phyloP scores from a whole-genome alignment of 352 stramenopile species.

The Pythium oligandrum region DNA sequence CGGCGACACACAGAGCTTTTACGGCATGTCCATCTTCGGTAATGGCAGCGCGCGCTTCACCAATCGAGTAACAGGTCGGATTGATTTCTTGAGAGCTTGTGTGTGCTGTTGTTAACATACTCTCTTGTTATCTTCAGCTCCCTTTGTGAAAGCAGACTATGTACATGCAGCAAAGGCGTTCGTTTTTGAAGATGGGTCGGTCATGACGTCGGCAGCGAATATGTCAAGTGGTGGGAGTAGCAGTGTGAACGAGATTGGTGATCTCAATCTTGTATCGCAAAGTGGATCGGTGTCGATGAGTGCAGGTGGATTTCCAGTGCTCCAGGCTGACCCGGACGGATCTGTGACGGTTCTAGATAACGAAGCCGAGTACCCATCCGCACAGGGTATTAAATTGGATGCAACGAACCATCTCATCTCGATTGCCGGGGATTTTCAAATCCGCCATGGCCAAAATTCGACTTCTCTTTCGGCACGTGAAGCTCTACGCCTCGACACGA shows the following conservation, averaged over 20 bases:
- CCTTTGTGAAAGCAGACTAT: slow-evolving; percentile 59
- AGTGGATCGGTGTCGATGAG: slow-evolving; percentile 60
- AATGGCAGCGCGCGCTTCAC: slow-evolving; percentile 70
- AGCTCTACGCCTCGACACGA: slow-evolving; percentile 47
- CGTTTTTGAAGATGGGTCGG: slow-evolving; percentile 67
- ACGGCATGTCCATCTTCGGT: slow-evolving; percentile 56
- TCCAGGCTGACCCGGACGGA: slow-evolving; percentile 51
- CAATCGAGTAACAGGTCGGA: slow-evolving; percentile 54
- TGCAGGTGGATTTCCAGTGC: slow-evolving; percentile 47
- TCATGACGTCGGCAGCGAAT: slow-evolving; percentile 79
- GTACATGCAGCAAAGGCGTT: slow-evolving; percentile 54
- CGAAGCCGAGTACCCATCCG: slow-evolving; percentile 36
- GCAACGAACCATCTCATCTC: slow-evolving; percentile 28
- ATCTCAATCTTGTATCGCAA: slow-evolving; percentile 72
- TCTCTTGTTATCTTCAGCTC: slow-evolving; percentile 24
- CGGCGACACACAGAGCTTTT: slow-evolving; percentile 56
- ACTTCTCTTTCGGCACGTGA: slow-evolving; percentile 35
- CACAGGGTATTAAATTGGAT: slow-evolving; percentile 46
- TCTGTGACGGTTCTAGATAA: slow-evolving; percentile 44
- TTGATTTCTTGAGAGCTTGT: not conserved
- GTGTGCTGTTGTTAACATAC: not conserved
- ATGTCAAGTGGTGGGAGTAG: slow-evolving; percentile 39
- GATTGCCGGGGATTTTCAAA: slow-evolving; percentile 30
- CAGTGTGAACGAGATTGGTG: slow-evolving; percentile 54
- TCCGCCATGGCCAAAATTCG: slow-evolving; percentile 41